phyloP scores from a whole-genome alignment of 176 grass and related monocot species.

The Cenchrus fungigraminus region DNA sequence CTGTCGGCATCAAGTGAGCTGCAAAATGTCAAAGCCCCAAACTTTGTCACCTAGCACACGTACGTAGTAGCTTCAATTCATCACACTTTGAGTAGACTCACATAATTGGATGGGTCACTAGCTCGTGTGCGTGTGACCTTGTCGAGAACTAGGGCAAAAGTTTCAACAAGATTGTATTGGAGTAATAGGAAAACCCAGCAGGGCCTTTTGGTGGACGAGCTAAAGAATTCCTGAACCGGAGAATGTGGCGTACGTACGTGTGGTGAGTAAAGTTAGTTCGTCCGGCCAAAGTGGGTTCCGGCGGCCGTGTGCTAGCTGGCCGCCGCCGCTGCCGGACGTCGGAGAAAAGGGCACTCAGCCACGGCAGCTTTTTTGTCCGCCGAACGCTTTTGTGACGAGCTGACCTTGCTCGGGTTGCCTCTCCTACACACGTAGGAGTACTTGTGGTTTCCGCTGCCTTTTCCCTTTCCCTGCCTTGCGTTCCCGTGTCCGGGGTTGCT shows the following conservation, averaged over 20 bases:
- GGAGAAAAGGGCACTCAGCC: neutral
- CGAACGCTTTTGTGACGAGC: slow-evolving; percentile 34
- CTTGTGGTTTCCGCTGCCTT: slow-evolving; percentile 17
- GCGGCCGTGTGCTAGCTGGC: slow-evolving; percentile 13
- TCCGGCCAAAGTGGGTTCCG: slow-evolving; percentile 30
- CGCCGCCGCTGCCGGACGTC: neutral
- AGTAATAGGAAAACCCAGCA: no score
- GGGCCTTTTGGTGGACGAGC: neutral
- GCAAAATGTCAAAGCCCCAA: slow-evolving; percentile 32
- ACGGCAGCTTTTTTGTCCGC: slow-evolving; percentile 46
- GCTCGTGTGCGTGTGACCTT: neutral
- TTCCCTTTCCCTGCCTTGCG: slow-evolving; percentile 3
- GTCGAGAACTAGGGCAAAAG: neutral
- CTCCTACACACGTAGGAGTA: neutral
- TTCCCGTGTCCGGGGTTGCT: slow-evolving; percentile 26
- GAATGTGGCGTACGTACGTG: slow-evolving; percentile 9
- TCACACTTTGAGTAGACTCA: neutral
- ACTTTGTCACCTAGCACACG: neutral
- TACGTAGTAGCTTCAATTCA: neutral
- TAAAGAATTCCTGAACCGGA: neutral
- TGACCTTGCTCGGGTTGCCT: neutral
- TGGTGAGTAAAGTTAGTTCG: neutral
- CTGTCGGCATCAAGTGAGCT: neutral
- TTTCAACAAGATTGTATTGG: neutral
- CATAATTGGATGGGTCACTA: neutral